These are phyloP conservation scores for Bipolaris cookei DNA, from an alignment of 2,329 filamentous ascomycete species.

Conservation along the genomic window DNA sequence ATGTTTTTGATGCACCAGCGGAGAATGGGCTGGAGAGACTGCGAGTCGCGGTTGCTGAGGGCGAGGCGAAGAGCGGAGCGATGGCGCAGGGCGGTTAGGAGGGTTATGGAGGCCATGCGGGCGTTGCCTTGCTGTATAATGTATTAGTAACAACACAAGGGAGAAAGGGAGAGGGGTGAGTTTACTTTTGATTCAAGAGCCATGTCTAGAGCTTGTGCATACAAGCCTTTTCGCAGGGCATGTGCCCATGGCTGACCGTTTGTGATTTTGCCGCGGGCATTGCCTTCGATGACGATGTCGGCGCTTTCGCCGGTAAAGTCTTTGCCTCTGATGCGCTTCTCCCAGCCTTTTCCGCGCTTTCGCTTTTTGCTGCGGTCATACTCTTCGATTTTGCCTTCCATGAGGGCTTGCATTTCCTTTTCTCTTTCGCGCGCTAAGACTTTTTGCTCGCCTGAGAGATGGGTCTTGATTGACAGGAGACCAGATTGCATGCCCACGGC, in stretches of 20 bases:
- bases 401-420: constrained; percentile 82
- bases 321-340: constrained; percentile 69
- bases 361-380: constrained; percentile 76
- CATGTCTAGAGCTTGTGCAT: constrained; percentile 77
- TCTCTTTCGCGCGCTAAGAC: constrained; percentile 75
- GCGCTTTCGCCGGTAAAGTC: constrained; percentile 84
- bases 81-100: constrained; percentile 63
- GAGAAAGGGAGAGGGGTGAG: background rate
- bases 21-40: constrained; percentile 79
- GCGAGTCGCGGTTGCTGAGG: constrained; percentile 80
- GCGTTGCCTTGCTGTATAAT: constrained; percentile 33
- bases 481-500: constrained; percentile 95
- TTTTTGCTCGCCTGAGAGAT: constrained; percentile 83
- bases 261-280: constrained; percentile 68
- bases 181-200: constrained; percentile 63
- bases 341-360: constrained; percentile 64
- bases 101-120: constrained; percentile 65
- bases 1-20: constrained; percentile 84
- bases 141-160: constrained; percentile 11
- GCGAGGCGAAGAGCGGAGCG: constrained; percentile 45
- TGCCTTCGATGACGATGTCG: constrained; percentile 85
- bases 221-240: constrained; percentile 78
- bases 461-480: constrained; percentile 86
- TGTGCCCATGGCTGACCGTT: constrained; percentile 79
- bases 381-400: constrained; percentile 77